Evolutionary conservation across 129 eudicot genomes (phyloP), one percentile per base, ranked within the genome.

Genomic region (Dittrichia graveolens): DNA sequence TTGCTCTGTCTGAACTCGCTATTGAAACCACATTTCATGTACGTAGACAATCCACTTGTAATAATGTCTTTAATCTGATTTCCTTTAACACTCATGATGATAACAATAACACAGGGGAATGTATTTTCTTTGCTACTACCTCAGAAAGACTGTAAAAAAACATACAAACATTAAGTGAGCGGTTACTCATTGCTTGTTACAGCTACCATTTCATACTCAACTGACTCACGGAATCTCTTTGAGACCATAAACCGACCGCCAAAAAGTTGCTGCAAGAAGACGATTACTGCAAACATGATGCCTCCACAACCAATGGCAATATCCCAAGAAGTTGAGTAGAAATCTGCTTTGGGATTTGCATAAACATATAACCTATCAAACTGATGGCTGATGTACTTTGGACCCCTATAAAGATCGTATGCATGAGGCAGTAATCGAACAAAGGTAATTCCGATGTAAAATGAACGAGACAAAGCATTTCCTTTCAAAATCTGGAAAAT

Each of bases 301-400:
- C 88, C 82, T 35, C 75, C 89, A 69, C 82, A 73, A 52, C 80
- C 82, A 52, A 89, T 83, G 12, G 74, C 47, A 13, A 83, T 53
- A 75, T 92, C 91, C 90, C 89, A 83, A 34, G 75, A 77, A 14
- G 89, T 76, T 8, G 96, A 83, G 81, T 85, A 89, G 57, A 75
- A 77, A 67, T 80, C 85, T 38, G 84, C 76, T 54, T 75, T 37
- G 0, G 85, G 88, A 72, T 83, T 81, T 46, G 91, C 91, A 45
- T 86, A 92, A 4, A 84, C 44, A 60, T 83, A 84, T 0, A 82
- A 60, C 42, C 76, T 59, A 72, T 84, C 58, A 14, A 81, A 69
- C 67, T 62, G 63, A 12, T 37, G 75, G 24, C 63, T 37, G 5
- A 82, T 63, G 55, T 79, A 77, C 34, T 46, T 83, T 7, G 71